Percentiles rank a stretch among this genome's conserved stretches.
Conservation (phyloP, 164 flowering plant species). For the Magnolia changhungtana region DNA sequence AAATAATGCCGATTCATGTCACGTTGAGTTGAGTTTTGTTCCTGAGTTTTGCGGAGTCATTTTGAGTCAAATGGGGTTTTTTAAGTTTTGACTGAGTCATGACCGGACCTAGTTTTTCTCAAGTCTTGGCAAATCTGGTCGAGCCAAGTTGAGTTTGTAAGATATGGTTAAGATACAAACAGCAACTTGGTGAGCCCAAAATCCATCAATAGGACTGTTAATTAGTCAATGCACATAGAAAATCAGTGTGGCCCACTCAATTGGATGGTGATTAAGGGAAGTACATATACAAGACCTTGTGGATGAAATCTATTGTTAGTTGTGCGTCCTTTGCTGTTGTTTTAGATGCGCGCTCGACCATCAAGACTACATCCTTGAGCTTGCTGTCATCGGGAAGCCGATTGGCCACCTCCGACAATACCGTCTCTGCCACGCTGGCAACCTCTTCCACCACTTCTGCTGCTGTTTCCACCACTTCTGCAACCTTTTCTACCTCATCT, state of each 20-base stretch:
- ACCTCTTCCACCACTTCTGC: slow-evolving; percentile 31
- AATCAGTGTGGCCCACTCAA: neutral
- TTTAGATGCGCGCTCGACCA: slow-evolving; percentile 25
- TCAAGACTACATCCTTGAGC: slow-evolving; percentile 23
- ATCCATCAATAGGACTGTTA: no score
- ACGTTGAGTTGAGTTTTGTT: no score
- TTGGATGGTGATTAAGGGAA: neutral
- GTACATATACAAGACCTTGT: slow-evolving; percentile 25
- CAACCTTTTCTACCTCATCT: slow-evolving; percentile 15
- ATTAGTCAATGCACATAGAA: no score
- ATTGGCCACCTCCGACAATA: slow-evolving; percentile 25
- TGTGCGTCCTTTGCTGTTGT: slow-evolving; percentile 30
- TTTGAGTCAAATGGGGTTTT: no score
- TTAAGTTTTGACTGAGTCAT: no score
- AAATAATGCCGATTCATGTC: no score
- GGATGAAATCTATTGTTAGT: slow-evolving; percentile 22
- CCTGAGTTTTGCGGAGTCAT: no score
- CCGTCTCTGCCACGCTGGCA: slow-evolving; percentile 29
- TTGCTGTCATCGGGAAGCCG: slow-evolving; percentile 26
- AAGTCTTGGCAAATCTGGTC: no score
- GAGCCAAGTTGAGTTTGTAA: no score
- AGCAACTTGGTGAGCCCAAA: no score
- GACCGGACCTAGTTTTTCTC: no score
- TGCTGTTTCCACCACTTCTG: slow-evolving; percentile 27
- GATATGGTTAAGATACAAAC: no score